Conservation (phyloP, 1,139 yeast species). For the Candida frijolesensis region DNA sequence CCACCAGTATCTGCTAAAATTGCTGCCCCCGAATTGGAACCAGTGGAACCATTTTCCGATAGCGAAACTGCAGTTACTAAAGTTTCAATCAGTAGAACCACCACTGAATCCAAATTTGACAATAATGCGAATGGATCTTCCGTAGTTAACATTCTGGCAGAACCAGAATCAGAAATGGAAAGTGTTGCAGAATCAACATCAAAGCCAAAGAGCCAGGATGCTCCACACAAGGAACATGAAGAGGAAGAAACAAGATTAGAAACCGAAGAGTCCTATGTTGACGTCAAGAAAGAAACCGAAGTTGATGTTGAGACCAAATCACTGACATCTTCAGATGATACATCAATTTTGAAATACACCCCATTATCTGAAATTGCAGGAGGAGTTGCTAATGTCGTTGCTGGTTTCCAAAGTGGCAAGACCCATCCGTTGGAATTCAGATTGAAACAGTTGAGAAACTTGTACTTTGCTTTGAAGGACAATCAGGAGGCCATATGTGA, state of each 20-base stretch:
- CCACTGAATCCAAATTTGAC: not conserved
- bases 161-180: not conserved
- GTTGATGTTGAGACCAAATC: conserved; percentile 1
- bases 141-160: not conserved
- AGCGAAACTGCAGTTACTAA: conserved; percentile 6
- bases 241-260: not conserved
- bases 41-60: conserved; percentile 6
- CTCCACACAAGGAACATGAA: not conserved
- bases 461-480: conserved; percentile 68
- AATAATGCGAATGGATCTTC: not conserved
- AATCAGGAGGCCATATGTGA: conserved; percentile 55
- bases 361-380: conserved; percentile 52
- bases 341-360: conserved; percentile 31
- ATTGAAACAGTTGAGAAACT: conserved; percentile 62
- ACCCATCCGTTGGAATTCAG: conserved; percentile 59
- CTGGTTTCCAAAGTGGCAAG: conserved; percentile 51
- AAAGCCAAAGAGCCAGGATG: not conserved
- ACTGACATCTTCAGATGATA: not conserved
- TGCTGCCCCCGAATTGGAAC: conserved; percentile 8
- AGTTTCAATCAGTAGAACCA: conserved; percentile 11
- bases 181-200: not conserved
- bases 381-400: conserved; percentile 44
- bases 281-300: conserved; percentile 3
- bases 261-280: not conserved
- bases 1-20: conserved; percentile 4